Base-by-base conservation (phyloP, 768 basidiomycete species). In the Xerocomellus amylosporus region DNA sequence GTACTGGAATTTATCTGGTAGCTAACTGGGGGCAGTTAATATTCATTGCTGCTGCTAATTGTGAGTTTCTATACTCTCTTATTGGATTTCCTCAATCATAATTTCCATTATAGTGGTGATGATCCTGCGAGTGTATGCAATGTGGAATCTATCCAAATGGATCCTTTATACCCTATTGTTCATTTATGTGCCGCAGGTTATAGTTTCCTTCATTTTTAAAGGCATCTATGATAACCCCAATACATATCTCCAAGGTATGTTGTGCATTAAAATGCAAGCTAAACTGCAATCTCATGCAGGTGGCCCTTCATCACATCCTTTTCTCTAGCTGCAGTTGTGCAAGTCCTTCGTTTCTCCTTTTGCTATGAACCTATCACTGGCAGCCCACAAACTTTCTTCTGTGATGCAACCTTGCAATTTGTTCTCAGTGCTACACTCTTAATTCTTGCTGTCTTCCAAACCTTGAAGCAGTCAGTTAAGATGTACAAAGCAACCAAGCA, bases 401-500 rank as follows among this genome's bases (percentile, higher is more conserved):
- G 42, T 41, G 2, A 2, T 17, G 15, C 12, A 2, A n/a, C 39
- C 3, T 33, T 46, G 0, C 34, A 26, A 5, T 42, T 58, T 5
- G 1, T 33, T 15, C 26, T 58, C 6, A 26, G 42, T 14, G 9
- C 13, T 6, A 1, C 38, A 9, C 37, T 59, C 8, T 53, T 58
- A 13, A 2, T 22, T 39, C 31, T 59, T 1, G 51, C 51, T n/a
- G 1, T 40, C n/a, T 12, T 19, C n/a, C 37, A 5, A 34, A 48
- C 28, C 5, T 7, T 49, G 37, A 53, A 20, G 26, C 28, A 53
- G 39, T 43, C 49, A 4, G 2, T 58, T 6, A 15, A 30, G 2
- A 58, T 54, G 58, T 50, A 58, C 49, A 43, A 39, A 8, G 40
- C 47, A 6, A 50, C 45, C 3, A 54, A 51, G 19, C 52, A 15